Conservation (phyloP, 257 asterid genomes). For the Capsicum chinense region DNA sequence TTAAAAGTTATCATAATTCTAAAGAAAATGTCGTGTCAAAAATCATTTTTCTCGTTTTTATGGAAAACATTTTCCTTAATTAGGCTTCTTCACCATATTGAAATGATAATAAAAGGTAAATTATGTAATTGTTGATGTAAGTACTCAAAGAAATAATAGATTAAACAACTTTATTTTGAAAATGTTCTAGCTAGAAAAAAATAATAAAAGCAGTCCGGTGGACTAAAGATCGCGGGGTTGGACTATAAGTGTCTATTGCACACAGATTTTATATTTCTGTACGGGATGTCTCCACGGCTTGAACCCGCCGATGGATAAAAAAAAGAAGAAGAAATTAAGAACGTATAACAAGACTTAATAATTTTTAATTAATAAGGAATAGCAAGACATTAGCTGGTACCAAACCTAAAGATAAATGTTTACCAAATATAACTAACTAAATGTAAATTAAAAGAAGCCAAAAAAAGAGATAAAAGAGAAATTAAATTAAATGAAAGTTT, state of each 20-base stretch:
- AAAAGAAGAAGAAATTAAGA: background rate
- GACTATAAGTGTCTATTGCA: too few species aligned
- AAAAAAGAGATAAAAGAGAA: background rate
- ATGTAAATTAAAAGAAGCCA: background rate
- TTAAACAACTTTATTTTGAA: background rate
- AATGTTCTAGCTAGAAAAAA: background rate
- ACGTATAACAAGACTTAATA: background rate
- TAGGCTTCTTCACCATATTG: background rate
- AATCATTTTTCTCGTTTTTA: background rate
- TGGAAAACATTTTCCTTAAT: too few species aligned
- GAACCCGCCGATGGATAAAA: background rate
- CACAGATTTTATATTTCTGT: too few species aligned
- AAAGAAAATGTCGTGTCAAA: background rate
- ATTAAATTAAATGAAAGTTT: background rate
- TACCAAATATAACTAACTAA: conserved; percentile 9
- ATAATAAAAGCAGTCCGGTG: too few species aligned
- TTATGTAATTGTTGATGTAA: too few species aligned
- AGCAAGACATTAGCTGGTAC: background rate
- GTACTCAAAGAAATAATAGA: background rate
- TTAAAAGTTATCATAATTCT: background rate
- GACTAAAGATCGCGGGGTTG: too few species aligned
- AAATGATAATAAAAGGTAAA: too few species aligned
- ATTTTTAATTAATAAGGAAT: background rate
- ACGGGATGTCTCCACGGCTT: too few species aligned
- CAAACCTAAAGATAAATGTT: conserved; percentile 8